Evolutionary conservation across 352 stramenopile genomes (phyloP).

Genomic region (Phytophthora hybrid): DNA sequence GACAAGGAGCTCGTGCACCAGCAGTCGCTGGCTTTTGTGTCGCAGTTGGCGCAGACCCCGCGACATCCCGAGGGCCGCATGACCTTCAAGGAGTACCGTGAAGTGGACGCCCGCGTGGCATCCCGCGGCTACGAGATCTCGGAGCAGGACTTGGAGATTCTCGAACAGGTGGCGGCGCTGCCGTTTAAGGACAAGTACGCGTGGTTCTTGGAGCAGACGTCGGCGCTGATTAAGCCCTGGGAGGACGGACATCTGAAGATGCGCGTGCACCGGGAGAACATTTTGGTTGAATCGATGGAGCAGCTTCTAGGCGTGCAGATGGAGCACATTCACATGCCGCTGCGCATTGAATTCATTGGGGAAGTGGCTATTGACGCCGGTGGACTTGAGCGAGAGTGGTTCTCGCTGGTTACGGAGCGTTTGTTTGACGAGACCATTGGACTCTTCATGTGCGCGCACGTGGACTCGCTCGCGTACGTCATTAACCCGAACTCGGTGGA

Average conservation of each 20-base stretch:
- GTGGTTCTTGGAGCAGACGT: constrained; percentile 88
- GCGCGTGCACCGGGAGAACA: constrained; percentile 84
- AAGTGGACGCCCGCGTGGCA: constrained; percentile 86
- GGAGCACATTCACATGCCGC: constrained; percentile 88
- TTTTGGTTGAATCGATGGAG: constrained; percentile 88
- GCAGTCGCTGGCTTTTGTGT: constrained; percentile 87
- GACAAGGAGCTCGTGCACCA: constrained; percentile 83
- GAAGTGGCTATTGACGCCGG: constrained; percentile 92
- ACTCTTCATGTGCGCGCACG: constrained; percentile 88
- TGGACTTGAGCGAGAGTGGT: constrained; percentile 92
- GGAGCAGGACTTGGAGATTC: constrained; percentile 87
- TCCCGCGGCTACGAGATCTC: constrained; percentile 90
- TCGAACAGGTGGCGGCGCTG: constrained; percentile 85
- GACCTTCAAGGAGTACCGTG: constrained; percentile 90
- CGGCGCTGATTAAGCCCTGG: constrained; percentile 86
- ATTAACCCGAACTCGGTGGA: constrained; percentile 88
- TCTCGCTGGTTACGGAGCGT: constrained; percentile 82
- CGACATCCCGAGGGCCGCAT: constrained; percentile 85
- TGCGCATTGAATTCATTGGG: constrained; percentile 90
- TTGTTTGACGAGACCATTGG: constrained; percentile 91
- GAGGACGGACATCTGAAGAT: constrained; percentile 89
- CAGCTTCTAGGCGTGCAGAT: constrained; percentile 85
- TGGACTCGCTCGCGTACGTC: constrained; percentile 82
- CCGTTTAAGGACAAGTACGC: constrained; percentile 91
- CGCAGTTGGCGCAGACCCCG: constrained; percentile 83